Evolutionary conservation across 352 stramenopile species (phyloP), one percentile per base, ranked within the genome.

Genomic region (Aphanomyces cochlioides): DNA sequence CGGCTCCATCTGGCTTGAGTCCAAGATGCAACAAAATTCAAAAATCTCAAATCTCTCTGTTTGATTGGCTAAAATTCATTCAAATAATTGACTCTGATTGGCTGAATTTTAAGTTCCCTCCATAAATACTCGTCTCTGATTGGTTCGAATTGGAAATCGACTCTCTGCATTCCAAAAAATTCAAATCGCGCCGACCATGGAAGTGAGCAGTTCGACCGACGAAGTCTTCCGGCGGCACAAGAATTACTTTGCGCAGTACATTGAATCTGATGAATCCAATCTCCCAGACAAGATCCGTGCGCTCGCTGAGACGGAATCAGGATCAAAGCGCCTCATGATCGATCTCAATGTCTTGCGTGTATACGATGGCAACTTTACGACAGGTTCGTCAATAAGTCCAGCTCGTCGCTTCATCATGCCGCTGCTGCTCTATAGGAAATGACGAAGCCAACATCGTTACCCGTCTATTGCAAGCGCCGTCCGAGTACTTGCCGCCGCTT

Each of bases 331-430:
- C 6, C 76, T 98, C 10, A 73, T 93, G 8, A 79, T 98, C 43
- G 86, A 97, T 72, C 79, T 98, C 7, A 96, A 97, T 72, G 87
- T 97, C 69, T 75, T 98, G 47, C 81, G 90, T 65, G 87, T 95
- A 68, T 96, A 96, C 77, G 90, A 97, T 78, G 85, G 82, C 47
- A 80, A 83, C 48, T 92, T 97, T 75, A 83, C 79, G 45, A 79
- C 47, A 17, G 64, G 64, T 70, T 40, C 17, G 66, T 13, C 47
- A 19, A 12, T 61, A 13, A 1, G 10, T 37, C 12, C 19, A 40
- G 12, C 36, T 10, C 28, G 6, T 37, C 54, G 28, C 17, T 8
- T 17, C 7, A 19, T 40, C 13, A 7, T 40, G 10, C 13, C 54
- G n/a, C n/a, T n/a, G n/a, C 3, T 47, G 12, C 36, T 28, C 28